Percentiles rank a stretch among this genome's conserved stretches.
Evolutionary conservation across 257 asterid genomes (phyloP).

Genomic region (Pogostemon cablin): DNA sequence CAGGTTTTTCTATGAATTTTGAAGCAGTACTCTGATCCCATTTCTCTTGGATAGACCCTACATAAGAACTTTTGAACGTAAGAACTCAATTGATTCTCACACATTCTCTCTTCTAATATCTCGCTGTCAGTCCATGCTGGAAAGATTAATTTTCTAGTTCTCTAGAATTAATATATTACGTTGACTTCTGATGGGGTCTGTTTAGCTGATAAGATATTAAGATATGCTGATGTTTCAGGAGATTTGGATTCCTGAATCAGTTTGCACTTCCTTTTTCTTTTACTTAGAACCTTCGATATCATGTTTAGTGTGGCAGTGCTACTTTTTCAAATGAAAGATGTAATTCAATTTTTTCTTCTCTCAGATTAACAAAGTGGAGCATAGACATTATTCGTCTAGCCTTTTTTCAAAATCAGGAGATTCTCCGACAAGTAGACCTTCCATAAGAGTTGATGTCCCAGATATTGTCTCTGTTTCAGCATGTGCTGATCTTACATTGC

Average conservation of each 20-base stretch:
- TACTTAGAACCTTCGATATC: not conserved
- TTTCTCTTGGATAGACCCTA: no score
- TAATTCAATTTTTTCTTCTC: slow-evolving; percentile 11
- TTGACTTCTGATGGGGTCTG: not conserved
- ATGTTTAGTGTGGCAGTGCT: not conserved
- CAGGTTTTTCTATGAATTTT: slow-evolving; percentile 1
- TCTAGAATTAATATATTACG: not conserved
- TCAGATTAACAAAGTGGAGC: slow-evolving; percentile 67
- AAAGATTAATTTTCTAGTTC: not conserved
- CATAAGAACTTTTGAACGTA: not conserved
- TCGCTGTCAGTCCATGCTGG: not conserved
- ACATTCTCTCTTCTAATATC: not conserved
- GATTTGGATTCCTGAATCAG: not conserved
- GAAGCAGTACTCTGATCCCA: slow-evolving; percentile 7
- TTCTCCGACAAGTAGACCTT: slow-evolving; percentile 41
- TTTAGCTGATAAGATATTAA: not conserved
- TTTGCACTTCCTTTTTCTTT: no score
- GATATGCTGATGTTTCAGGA: slow-evolving; percentile 10
- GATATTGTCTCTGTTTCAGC: slow-evolving; percentile 80
- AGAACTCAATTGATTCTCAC: not conserved
- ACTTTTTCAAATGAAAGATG: slow-evolving; percentile 20
- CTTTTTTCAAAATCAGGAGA: slow-evolving; percentile 71
- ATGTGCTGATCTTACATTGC: slow-evolving; percentile 93
- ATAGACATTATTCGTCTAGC: slow-evolving; percentile 50
- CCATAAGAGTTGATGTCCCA: slow-evolving; percentile 65